Percentiles rank a stretch among this genome's conserved stretches.
Conservation (phyloP, 371 early-diverging fungal species). For the Mucor ambiguus region DNA sequence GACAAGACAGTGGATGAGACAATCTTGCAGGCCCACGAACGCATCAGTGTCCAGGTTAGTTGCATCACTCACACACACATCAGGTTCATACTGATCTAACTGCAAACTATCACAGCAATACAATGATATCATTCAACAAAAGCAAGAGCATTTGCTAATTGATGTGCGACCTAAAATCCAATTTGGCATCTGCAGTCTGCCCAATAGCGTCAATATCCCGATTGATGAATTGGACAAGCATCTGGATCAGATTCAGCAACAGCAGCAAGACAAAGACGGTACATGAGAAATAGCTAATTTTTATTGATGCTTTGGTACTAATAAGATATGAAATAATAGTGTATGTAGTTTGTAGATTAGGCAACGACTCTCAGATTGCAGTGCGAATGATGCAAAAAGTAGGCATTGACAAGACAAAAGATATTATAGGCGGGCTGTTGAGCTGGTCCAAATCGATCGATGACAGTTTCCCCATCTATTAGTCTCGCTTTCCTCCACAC, state of each 20-base stretch:
- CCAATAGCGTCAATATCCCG: constrained; percentile 65
- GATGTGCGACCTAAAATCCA: constrained; percentile 89
- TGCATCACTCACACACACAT: neutral
- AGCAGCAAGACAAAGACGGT: constrained; percentile 36
- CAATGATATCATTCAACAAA: constrained; percentile 25
- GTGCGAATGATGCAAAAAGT: constrained; percentile 63
- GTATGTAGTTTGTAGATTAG: constrained; percentile 88
- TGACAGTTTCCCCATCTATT: constrained; percentile 83
- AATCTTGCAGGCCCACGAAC: constrained; percentile 30
- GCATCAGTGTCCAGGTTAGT: constrained; percentile 33
- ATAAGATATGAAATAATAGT: constrained; percentile 49
- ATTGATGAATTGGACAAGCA: constrained; percentile 42
- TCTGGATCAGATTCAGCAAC: constrained; percentile 43
- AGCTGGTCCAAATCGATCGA: constrained; percentile 83
- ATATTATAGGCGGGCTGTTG: constrained; percentile 84
- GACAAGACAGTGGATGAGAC: constrained; percentile 57
- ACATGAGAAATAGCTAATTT: neutral
- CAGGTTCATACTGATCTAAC: neutral
- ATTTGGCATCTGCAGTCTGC: constrained; percentile 82
- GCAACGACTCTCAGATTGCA: constrained; percentile 91
- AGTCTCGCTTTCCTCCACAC: constrained; percentile 16
- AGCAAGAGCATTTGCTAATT: constrained; percentile 70
- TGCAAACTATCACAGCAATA: constrained; percentile 35
- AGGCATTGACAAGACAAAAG: constrained; percentile 59
- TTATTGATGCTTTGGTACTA: constrained; percentile 16